Percentiles rank a stretch among this genome's conserved stretches.
Conservation (phyloP, 2,329 filamentous ascomycete species). For the Penicillium oxalicum region DNA sequence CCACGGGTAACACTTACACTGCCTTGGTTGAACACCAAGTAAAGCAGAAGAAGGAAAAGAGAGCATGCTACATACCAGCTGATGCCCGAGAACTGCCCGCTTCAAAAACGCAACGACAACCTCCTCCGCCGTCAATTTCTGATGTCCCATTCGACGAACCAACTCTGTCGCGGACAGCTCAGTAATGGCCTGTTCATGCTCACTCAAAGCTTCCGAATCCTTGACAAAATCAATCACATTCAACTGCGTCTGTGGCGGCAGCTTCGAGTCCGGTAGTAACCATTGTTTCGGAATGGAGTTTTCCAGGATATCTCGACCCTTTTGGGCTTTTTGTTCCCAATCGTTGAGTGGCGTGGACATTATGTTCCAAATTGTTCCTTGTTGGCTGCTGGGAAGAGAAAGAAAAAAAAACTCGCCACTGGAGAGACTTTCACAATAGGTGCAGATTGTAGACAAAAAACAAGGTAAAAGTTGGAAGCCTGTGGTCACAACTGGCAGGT, state of each 20-base stretch:
- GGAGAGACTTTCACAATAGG: too few species aligned
- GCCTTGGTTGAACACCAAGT: too few species aligned
- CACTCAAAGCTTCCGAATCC: constrained; percentile 45
- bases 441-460: too few species aligned
- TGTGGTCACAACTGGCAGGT: too few species aligned
- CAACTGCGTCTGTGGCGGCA: constrained; percentile 25
- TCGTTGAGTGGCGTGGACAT: constrained; percentile 12
- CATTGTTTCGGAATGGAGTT: constrained; percentile 34
- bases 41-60: too few species aligned
- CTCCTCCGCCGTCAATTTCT: constrained; percentile 27
- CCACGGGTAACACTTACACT: too few species aligned
- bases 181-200: constrained; percentile 49
- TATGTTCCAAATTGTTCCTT: too few species aligned
- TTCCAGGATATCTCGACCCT: constrained; percentile 29
- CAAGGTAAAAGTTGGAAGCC: too few species aligned
- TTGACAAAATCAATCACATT: constrained; percentile 29
- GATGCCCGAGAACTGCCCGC: constrained; percentile 29
- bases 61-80: constrained; percentile 20
- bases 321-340: constrained; percentile 31
- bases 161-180: constrained; percentile 35
- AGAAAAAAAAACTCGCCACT: neutral
- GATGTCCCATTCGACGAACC: constrained; percentile 24
- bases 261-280: constrained; percentile 23
- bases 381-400: neutral
- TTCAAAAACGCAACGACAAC: constrained; percentile 31